Conservation (phyloP, 1,139 yeast species). For the Yamadazyma dendronema region DNA sequence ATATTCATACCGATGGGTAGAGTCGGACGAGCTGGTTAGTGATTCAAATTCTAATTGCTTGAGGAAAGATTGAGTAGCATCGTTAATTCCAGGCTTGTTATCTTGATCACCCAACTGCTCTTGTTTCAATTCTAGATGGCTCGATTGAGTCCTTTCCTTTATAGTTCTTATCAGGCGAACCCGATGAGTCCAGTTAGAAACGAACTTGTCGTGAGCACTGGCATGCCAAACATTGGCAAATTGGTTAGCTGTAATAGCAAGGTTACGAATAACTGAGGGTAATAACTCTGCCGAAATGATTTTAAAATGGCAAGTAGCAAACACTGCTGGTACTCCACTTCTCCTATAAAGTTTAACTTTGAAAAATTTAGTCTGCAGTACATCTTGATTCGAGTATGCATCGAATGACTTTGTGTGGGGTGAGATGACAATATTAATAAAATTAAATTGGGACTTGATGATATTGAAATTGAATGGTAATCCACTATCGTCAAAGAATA, state of each 20-base stretch:
- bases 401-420: conserved; percentile 46
- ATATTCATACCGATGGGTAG: conserved; percentile 13
- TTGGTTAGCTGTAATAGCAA: conserved; percentile 64
- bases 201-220: conserved; percentile 40
- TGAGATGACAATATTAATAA: conserved; percentile 72
- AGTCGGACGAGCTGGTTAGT: conserved; percentile 9
- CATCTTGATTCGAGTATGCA: conserved; percentile 1
- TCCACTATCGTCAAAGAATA: conserved; percentile 74
- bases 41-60: conserved; percentile 26
- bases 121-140: conserved; percentile 24
- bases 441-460: conserved; percentile 77
- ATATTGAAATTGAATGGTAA: conserved; percentile 66
- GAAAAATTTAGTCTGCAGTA: conserved; percentile 29
- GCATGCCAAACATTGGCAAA: conserved; percentile 77
- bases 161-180: conserved; percentile 56
- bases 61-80: conserved; percentile 28
- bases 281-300: conserved; percentile 59
- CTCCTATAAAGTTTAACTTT: conserved; percentile 64
- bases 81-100: conserved; percentile 14
- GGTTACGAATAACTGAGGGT: conserved; percentile 62
- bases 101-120: conserved; percentile 14
- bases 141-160: conserved; percentile 38
- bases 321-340: conserved; percentile 71
- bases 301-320: conserved; percentile 75
- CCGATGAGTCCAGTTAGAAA: conserved; percentile 67